phyloP scores from a whole-genome alignment of 139 green algal genomes.

The Chlorella sorokiniana region DNA sequence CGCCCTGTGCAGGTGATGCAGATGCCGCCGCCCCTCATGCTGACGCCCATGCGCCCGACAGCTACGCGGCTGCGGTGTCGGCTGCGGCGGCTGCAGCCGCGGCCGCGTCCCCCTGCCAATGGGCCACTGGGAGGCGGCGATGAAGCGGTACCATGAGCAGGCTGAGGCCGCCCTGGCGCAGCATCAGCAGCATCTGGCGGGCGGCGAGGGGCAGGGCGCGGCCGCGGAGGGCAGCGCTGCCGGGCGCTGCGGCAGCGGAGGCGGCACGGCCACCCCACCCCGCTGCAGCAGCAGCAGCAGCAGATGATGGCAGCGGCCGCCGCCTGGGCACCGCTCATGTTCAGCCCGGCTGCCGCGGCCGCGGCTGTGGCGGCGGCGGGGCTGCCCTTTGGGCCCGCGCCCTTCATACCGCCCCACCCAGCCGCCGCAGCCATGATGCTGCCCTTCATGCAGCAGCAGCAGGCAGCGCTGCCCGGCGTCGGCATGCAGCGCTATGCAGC shows the following conservation, averaged over 20 bases:
- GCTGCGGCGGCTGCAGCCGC: not conserved
- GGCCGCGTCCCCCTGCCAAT: not conserved
- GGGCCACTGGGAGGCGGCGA: constrained; percentile 4
- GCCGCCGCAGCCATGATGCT: constrained; percentile 21
- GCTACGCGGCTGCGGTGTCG: not conserved
- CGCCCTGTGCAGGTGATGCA: constrained; percentile 14
- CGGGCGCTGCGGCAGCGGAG: not conserved
- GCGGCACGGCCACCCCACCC: not conserved
- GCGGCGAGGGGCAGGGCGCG: too few species aligned
- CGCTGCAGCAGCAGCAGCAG: constrained; percentile 18
- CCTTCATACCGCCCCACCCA: not conserved
- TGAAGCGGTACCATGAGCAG: constrained; percentile 27
- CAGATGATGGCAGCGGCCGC: constrained; percentile 6
- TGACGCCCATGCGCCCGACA: constrained; percentile 12
- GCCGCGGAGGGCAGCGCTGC: not conserved
- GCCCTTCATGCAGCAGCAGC: constrained; percentile 20
- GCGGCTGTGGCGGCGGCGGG: not conserved
- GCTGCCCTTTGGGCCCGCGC: not conserved
- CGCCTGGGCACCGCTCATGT: constrained; percentile 22
- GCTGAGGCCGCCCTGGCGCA: not conserved
- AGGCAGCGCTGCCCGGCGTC: not conserved
- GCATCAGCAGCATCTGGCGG: constrained; percentile 4
- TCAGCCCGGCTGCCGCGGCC: constrained; percentile 6
- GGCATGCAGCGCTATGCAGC: not conserved
- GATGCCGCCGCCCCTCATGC: not conserved